A percentile compares a stretch with the other conserved stretches of the same genome.
These are phyloP conservation scores for Botrytis fragariae DNA, from an alignment of 2,329 filamentous ascomycete species.

Conservation along the genomic window DNA sequence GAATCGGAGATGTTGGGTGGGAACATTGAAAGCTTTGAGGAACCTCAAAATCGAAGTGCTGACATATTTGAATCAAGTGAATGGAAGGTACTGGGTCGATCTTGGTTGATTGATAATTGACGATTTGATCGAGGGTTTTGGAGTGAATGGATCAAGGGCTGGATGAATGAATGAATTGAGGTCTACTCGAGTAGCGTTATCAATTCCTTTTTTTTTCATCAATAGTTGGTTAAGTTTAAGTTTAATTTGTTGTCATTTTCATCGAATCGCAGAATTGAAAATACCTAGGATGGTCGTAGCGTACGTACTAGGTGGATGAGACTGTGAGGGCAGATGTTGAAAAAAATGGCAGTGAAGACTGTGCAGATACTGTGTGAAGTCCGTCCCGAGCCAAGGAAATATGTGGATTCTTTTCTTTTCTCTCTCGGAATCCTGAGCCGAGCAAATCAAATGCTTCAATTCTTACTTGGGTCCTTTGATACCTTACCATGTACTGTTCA, in stretches of 20 bases:
- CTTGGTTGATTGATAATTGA: no score
- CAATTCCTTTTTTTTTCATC: neutral
- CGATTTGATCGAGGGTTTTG: no score
- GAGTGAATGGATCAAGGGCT: neutral
- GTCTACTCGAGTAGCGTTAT: neutral
- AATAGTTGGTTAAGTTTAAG: neutral
- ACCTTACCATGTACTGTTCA: neutral
- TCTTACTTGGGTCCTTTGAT: neutral
- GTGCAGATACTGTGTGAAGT: neutral
- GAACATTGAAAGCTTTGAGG: neutral
- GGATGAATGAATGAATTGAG: neutral
- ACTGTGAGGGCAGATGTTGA: neutral
- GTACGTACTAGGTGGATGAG: neutral
- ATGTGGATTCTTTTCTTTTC: neutral
- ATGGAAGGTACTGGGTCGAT: neutral
- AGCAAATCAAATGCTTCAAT: neutral
- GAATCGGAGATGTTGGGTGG: neutral
- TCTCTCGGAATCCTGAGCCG: neutral
- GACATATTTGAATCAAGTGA: neutral
- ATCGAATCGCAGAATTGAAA: neutral
- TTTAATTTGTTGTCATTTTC: conserved; percentile 2
- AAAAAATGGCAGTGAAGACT: neutral
- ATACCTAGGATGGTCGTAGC: neutral
- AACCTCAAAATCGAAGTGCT: neutral
- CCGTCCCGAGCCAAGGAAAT: neutral